phyloP scores from a whole-genome alignment of 179 eudicot species.

The Amaranthus tricolor region DNA sequence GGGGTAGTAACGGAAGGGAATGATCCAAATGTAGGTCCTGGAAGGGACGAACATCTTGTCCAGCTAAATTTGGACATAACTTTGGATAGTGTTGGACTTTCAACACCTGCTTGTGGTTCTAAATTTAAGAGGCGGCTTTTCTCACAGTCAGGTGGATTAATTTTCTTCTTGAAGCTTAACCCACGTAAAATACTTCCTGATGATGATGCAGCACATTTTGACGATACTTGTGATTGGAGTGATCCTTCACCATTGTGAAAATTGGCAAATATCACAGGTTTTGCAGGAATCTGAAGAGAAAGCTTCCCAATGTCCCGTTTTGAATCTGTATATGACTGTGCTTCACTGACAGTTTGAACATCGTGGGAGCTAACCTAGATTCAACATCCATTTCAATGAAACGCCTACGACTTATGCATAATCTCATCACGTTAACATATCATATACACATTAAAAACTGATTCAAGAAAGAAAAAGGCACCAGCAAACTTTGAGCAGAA shows the following conservation, averaged over 20 bases:
- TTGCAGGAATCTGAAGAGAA: constrained; percentile 78
- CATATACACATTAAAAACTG: neutral
- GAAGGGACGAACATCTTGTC: constrained; percentile 77
- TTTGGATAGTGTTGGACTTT: constrained; percentile 48
- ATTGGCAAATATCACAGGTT: constrained; percentile 41
- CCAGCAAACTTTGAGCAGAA: too few species aligned
- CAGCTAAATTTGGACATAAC: constrained; percentile 34
- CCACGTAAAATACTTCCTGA: constrained; percentile 59
- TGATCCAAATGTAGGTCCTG: constrained; percentile 60
- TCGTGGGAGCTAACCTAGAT: constrained; percentile 39
- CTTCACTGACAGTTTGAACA: constrained; percentile 28
- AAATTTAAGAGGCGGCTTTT: constrained; percentile 58
- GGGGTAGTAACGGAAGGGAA: constrained; percentile 64
- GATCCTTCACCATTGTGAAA: constrained; percentile 47
- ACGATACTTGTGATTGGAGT: constrained; percentile 41
- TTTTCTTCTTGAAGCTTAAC: constrained; percentile 72
- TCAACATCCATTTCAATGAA: constrained; percentile 18
- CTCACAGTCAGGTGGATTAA: constrained; percentile 43
- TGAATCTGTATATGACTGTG: constrained; percentile 36
- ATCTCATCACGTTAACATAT: neutral
- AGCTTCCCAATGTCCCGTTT: constrained; percentile 44
- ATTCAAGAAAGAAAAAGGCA: neutral
- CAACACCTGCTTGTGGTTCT: constrained; percentile 41
- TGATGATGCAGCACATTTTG: constrained; percentile 40
- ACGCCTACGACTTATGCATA: neutral